These are phyloP conservation scores for Curvularia verruculosa DNA, from an alignment of 2,329 filamentous ascomycete genomes.

Conservation along the genomic window DNA sequence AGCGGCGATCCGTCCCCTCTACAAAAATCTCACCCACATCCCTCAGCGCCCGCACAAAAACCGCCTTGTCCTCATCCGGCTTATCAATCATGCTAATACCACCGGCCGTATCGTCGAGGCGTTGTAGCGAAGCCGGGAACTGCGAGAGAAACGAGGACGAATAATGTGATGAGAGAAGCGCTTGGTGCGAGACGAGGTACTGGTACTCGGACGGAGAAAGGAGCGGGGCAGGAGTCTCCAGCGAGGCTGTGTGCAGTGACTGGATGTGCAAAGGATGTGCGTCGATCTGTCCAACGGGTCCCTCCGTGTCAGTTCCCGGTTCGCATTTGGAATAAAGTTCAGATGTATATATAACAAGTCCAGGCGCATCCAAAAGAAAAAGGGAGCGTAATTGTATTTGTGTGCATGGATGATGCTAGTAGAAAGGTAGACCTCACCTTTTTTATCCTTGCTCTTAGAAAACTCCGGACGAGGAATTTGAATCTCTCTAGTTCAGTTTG, in stretches of 20 bases:
- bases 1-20: conserved; percentile 64
- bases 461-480: conserved; percentile 86
- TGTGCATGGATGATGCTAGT: not conserved
- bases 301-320: conserved; percentile 8
- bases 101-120: conserved; percentile 87
- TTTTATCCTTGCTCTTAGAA: conserved; percentile 81
- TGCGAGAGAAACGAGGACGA: conserved; percentile 80
- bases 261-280: conserved; percentile 77
- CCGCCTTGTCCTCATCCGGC: conserved; percentile 80
- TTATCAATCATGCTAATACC: conserved; percentile 91
- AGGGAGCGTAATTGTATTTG: too few species aligned
- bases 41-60: conserved; percentile 77
- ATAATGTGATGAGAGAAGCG: conserved; percentile 84
- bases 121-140: conserved; percentile 79
- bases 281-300: conserved; percentile 69
- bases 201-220: conserved; percentile 78
- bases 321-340: not conserved
- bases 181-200: conserved; percentile 85
- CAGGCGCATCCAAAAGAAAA: not conserved
- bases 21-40: conserved; percentile 63
- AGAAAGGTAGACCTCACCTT: conserved; percentile 64
- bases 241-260: conserved; percentile 48
- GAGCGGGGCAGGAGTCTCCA: conserved; percentile 56
- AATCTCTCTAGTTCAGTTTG: conserved; percentile 95
- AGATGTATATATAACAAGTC: too few species aligned